phyloP scores from a whole-genome alignment of 257 asterid genomes.

The Apocynum venetum region DNA sequence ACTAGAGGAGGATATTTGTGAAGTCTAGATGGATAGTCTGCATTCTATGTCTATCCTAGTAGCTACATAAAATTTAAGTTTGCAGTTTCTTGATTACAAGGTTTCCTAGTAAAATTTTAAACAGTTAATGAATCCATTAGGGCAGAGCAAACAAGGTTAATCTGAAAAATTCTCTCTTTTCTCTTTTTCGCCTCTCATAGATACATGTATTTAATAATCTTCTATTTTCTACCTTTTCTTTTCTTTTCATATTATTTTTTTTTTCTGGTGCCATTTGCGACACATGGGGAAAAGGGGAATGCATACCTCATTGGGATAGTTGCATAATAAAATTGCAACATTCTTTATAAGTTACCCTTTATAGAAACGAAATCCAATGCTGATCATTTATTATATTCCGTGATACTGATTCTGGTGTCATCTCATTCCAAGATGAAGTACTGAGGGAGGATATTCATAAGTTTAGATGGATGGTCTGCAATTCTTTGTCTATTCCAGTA shows the following conservation, averaged over 20 bases:
- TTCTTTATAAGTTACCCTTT: neutral
- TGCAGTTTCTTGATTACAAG: neutral
- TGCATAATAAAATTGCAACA: too few species aligned
- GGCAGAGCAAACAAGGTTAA: too few species aligned
- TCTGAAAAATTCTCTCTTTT: too few species aligned
- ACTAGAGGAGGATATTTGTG: neutral
- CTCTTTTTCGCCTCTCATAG: too few species aligned
- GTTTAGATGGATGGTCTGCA: neutral
- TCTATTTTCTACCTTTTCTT: too few species aligned
- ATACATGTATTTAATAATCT: too few species aligned
- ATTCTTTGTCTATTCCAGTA: neutral
- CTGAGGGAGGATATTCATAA: neutral
- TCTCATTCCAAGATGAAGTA: neutral
- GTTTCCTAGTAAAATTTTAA: neutral
- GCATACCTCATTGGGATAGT: too few species aligned
- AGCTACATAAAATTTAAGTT: too few species aligned
- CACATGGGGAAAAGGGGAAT: too few species aligned
- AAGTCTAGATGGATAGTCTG: neutral
- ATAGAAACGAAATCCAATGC: neutral
- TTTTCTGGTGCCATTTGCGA: too few species aligned
- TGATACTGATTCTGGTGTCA: neutral
- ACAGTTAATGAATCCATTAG: too few species aligned
- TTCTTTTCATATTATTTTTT: too few species aligned
- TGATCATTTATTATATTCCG: neutral
- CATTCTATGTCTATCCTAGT: neutral